A percentile compares a stretch with the other conserved stretches of the same genome.
These are phyloP conservation scores for Hypomontagnella monticulosa DNA, from an alignment of 495 filamentous ascomycete species.

Conservation along the genomic window DNA sequence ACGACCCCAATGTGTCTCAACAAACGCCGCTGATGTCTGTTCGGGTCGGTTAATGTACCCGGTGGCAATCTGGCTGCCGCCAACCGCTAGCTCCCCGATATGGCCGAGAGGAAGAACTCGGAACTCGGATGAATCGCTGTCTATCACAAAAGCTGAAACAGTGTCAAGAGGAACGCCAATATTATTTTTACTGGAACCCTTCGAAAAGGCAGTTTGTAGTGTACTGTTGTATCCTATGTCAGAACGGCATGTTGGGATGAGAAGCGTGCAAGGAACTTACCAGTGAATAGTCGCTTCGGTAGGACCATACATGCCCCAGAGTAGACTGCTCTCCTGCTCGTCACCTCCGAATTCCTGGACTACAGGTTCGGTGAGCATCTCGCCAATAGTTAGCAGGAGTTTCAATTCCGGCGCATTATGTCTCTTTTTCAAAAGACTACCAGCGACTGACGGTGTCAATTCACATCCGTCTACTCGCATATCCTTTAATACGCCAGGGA, in stretches of 20 bases:
- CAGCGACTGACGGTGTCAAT: conserved; percentile 82
- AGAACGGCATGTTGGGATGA: background rate
- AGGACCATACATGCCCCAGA: conserved; percentile 89
- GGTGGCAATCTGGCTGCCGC: conserved; percentile 78
- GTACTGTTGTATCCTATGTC: conserved; percentile 43
- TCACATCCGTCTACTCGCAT: conserved; percentile 82
- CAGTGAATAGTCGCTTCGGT: conserved; percentile 85
- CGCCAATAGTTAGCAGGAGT: conserved; percentile 81
- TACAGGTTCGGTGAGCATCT: conserved; percentile 80
- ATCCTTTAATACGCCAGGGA: conserved; percentile 67
- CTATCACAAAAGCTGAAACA: conserved; percentile 77
- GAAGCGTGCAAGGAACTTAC: conserved; percentile 33
- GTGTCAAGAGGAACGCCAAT: conserved; percentile 80
- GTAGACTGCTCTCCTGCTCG: conserved; percentile 56
- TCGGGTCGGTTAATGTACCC: conserved; percentile 86
- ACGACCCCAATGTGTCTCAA: conserved; percentile 61
- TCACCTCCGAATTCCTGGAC: conserved; percentile 75
- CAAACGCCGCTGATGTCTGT: conserved; percentile 76
- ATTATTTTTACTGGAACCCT: conserved; percentile 63
- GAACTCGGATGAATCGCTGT: conserved; percentile 38
- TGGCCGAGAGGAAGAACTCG: conserved; percentile 70
- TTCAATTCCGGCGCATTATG: conserved; percentile 68
- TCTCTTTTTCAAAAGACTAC: conserved; percentile 70
- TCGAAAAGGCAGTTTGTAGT: conserved; percentile 49
- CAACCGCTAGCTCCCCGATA: conserved; percentile 83